Evolutionary conservation across 768 basidiomycete species (phyloP).

Genomic region (Russula earlei): DNA sequence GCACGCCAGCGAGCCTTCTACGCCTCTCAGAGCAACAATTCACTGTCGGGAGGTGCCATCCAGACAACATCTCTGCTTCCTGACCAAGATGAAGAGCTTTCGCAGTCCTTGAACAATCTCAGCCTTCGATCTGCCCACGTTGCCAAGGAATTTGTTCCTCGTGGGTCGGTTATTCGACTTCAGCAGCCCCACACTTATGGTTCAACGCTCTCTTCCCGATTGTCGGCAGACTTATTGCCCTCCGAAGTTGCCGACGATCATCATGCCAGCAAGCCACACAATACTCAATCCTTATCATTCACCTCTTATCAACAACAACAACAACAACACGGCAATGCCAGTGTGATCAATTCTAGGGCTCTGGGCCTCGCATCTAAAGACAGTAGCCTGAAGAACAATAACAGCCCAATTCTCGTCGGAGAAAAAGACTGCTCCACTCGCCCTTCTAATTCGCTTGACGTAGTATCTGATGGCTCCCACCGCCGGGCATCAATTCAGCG

Average conservation of each 20-base stretch:
- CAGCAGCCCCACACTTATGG: background rate
- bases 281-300: background rate
- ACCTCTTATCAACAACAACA: constrained; percentile 3
- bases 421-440: constrained; percentile 6
- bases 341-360: constrained; percentile 4
- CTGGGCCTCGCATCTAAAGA: constrained; percentile 12
- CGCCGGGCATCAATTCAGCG: background rate
- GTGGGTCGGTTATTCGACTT: constrained; percentile 8
- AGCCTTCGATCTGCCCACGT: constrained; percentile 10
- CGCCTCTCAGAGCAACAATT: constrained; percentile 4
- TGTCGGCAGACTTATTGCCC: constrained; percentile 2
- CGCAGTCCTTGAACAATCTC: constrained; percentile 12
- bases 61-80: background rate
- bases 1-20: constrained; percentile 13
- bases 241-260: background rate
- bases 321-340: constrained; percentile 1
- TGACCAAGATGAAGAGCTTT: constrained; percentile 4
- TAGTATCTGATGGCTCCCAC: constrained; percentile 6
- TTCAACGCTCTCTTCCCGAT: constrained; percentile 1
- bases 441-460: constrained; percentile 9
- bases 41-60: background rate
- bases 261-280: constrained; percentile 2
- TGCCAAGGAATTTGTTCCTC: constrained; percentile 20
- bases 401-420: background rate
- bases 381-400: constrained; percentile 5